These are phyloP conservation scores for Trametes gibbosa DNA, from an alignment of 768 basidiomycete genomes.

Conservation along the genomic window DNA sequence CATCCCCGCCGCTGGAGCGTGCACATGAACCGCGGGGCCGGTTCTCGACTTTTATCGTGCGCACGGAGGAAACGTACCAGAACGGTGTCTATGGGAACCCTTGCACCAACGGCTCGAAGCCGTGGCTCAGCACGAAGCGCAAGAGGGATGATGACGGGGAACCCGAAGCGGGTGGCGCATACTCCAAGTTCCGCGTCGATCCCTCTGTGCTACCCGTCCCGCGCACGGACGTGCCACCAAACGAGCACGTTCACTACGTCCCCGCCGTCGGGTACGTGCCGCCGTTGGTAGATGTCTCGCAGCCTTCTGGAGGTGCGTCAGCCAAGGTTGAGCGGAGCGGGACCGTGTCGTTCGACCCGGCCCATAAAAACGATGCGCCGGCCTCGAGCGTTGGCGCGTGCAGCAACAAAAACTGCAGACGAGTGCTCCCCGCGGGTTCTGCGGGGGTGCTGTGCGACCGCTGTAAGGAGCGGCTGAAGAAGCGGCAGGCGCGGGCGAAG, in stretches of 20 bases:
- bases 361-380: slow-evolving; percentile 3
- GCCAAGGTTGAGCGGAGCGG: background rate
- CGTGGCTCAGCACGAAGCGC: slow-evolving; percentile 6
- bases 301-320: background rate
- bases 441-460: slow-evolving; percentile 40
- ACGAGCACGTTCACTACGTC: background rate
- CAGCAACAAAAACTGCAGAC: slow-evolving; percentile 39
- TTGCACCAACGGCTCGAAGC: background rate
- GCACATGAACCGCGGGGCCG: background rate
- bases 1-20: background rate
- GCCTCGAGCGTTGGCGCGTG: too few species aligned
- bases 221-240: background rate
- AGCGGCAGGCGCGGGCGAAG: slow-evolving; percentile 42
- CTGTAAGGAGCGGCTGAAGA: slow-evolving; percentile 45
- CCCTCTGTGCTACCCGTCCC: background rate
- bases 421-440: slow-evolving; percentile 29
- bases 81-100: background rate
- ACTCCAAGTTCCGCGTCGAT: slow-evolving; percentile 13
- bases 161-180: background rate
- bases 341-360: background rate
- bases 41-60: slow-evolving; percentile 13
- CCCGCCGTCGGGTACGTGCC: too few species aligned
- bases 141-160: background rate
- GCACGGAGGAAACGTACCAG: slow-evolving; percentile 13
- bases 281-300: background rate